Conservation (phyloP, 2,329 filamentous ascomycete genomes). For the Apiospora hydei region DNA sequence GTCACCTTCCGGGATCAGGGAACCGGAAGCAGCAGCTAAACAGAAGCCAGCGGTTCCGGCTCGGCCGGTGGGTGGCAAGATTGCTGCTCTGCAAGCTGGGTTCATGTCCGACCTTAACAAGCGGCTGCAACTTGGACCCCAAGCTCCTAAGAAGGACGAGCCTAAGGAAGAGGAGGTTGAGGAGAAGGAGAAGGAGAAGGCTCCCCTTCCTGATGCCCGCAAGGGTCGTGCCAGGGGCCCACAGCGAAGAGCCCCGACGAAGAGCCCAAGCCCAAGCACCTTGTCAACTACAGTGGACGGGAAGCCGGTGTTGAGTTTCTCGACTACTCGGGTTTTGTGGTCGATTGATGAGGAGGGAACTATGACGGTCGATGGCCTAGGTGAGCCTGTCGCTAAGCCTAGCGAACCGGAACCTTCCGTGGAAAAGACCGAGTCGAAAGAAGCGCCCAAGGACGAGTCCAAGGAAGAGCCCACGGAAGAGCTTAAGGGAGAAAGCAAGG, state of each 20-base stretch:
- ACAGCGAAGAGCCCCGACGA: conserved; percentile 73
- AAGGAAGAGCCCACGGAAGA: conserved; percentile 20
- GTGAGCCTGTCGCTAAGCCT: conserved; percentile 25
- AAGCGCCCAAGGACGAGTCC: conserved; percentile 7
- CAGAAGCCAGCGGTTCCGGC: conserved; percentile 85
- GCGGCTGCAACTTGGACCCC: conserved; percentile 85
- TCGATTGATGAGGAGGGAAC: conserved; percentile 60
- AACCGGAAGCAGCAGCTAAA: conserved; percentile 61
- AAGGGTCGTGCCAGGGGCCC: conserved; percentile 92
- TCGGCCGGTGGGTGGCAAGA: conserved; percentile 82
- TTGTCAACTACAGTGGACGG: conserved; percentile 42
- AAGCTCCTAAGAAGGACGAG: conserved; percentile 78
- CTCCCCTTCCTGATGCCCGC: conserved; percentile 84
- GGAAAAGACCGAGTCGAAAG: background rate
- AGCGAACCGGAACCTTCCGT: conserved; percentile 27
- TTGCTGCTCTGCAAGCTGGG: conserved; percentile 86
- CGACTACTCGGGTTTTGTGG: conserved; percentile 56
- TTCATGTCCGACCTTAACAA: conserved; percentile 96
- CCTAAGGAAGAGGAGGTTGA: conserved; percentile 60
- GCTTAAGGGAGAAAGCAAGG: background rate
- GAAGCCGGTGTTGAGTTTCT: conserved; percentile 54
- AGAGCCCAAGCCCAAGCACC: conserved; percentile 50
- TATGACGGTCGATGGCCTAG: conserved; percentile 46
- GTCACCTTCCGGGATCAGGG: conserved; percentile 46
- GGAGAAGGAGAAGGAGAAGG: conserved; percentile 71